These are phyloP conservation scores for Simplicillium aogashimaense DNA, from an alignment of 2,329 filamentous ascomycete species.

Conservation along the genomic window DNA sequence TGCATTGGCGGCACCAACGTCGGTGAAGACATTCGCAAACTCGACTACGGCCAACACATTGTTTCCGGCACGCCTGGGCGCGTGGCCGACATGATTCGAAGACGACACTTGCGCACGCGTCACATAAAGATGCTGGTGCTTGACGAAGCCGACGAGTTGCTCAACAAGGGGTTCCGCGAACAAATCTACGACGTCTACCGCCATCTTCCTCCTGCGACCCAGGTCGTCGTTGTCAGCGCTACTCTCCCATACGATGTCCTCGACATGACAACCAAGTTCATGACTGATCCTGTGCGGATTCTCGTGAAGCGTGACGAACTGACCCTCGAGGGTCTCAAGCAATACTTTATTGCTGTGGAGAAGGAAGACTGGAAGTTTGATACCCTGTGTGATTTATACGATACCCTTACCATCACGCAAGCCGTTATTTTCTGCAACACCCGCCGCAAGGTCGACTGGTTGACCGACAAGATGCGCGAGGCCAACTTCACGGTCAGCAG, in stretches of 20 bases:
- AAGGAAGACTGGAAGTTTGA: conserved; percentile 99
- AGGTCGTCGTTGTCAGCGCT: conserved; percentile 96
- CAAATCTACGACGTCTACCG: conserved; percentile 99
- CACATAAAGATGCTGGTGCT: conserved; percentile 57
- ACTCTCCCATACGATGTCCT: conserved; percentile 96
- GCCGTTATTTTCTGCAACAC: conserved; percentile 99
- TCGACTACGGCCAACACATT: conserved; percentile 95
- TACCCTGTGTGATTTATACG: conserved; percentile 95
- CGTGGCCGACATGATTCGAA: conserved; percentile 59
- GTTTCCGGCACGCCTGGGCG: conserved; percentile 96
- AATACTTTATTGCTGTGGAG: conserved; percentile 98
- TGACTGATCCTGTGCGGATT: conserved; percentile 95
- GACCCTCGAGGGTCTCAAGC: conserved; percentile 93
- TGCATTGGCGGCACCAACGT: conserved; percentile 98
- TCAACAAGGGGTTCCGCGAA: conserved; percentile 93
- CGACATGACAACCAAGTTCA: conserved; percentile 99
- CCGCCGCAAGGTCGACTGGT: conserved; percentile 96
- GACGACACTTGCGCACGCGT: conserved; percentile 45
- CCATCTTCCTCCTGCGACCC: conserved; percentile 89
- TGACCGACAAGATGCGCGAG: conserved; percentile 98
- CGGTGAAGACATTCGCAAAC: conserved; percentile 92
- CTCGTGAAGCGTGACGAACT: conserved; percentile 98
- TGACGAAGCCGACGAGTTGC: conserved; percentile 52
- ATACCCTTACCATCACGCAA: conserved; percentile 96
- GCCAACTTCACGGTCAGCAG: conserved; percentile 97